Evolutionary conservation across 495 filamentous ascomycete species (phyloP).

Genomic region (Alectoria sarmentosa): DNA sequence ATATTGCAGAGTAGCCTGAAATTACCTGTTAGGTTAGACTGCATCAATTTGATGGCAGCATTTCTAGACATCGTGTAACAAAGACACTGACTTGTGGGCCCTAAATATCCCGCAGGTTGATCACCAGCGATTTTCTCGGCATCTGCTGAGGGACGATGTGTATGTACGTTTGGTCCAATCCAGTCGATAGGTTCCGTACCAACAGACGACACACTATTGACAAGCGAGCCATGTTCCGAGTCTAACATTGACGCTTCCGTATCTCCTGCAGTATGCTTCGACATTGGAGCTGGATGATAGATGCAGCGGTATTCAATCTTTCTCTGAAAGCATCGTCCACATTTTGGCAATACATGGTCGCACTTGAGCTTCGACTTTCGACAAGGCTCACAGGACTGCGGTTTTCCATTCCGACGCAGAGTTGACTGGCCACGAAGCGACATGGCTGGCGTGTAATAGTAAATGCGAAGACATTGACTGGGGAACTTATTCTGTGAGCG

Average conservation of each 20-base stretch:
- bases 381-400: slow-evolving; percentile 47
- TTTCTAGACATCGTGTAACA: not conserved
- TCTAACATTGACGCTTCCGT: not conserved
- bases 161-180: slow-evolving; percentile 2
- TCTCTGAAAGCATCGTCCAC: slow-evolving; percentile 34
- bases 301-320: slow-evolving; percentile 34
- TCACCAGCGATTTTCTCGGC: not conserved
- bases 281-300: slow-evolving; percentile 43
- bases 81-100: slow-evolving; percentile 32
- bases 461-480: too few species aligned
- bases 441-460: not conserved
- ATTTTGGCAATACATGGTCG: slow-evolving; percentile 39
- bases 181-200: slow-evolving; percentile 8
- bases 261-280: slow-evolving; percentile 16
- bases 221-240: not conserved
- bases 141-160: slow-evolving; percentile 8
- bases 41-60: not conserved
- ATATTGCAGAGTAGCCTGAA: slow-evolving; percentile 40
- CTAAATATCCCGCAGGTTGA: slow-evolving; percentile 38
- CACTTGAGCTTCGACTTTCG: slow-evolving; percentile 46
- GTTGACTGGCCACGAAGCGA: slow-evolving; percentile 1
- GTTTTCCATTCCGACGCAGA: slow-evolving; percentile 40
- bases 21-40: not conserved
- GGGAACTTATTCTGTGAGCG: too few species aligned
- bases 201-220: not conserved